Evolutionary conservation across 768 basidiomycete genomes (phyloP).

Genomic region (Auriscalpium vulgare): DNA sequence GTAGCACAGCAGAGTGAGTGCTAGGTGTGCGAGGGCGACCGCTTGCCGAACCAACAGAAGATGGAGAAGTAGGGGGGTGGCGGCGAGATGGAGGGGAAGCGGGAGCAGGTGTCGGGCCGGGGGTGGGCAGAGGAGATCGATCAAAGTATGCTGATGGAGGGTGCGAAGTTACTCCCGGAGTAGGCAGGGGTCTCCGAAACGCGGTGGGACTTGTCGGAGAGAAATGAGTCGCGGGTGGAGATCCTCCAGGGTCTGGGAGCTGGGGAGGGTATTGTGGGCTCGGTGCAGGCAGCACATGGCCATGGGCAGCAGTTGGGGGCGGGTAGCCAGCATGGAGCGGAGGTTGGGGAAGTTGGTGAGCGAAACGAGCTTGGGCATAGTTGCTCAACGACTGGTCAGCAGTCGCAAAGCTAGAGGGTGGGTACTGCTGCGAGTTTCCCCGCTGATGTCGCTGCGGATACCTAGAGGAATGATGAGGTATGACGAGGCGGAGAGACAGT

Average conservation of each 20-base stretch:
- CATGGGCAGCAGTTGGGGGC: neutral
- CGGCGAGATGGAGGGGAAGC: neutral
- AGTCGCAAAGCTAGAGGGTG: neutral
- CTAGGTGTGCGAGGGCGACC: neutral
- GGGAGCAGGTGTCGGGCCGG: slow-evolving; percentile 13
- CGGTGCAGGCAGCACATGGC: slow-evolving; percentile 10
- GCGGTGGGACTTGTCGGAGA: slow-evolving; percentile 12
- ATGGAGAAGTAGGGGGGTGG: neutral
- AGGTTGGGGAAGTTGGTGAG: slow-evolving; percentile 1
- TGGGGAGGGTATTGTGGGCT: slow-evolving; percentile 16
- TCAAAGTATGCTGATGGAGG: neutral
- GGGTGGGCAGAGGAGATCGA: slow-evolving; percentile 13
- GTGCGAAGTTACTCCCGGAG: slow-evolving; percentile 11
- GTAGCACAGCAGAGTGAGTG: slow-evolving; percentile 1
- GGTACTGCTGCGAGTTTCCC: neutral
- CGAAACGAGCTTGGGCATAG: neutral
- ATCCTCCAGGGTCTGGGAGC: neutral
- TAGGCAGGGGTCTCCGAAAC: slow-evolving; percentile 14
- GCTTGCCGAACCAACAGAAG: neutral
- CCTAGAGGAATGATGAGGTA: neutral
- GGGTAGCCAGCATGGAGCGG: neutral
- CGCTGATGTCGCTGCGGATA: neutral
- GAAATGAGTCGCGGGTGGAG: slow-evolving; percentile 2
- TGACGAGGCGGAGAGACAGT: neutral
- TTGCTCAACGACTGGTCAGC: neutral